These are phyloP conservation scores for Quercus bicolor DNA, from an alignment of 306 rosid species.

Conservation along the genomic window DNA sequence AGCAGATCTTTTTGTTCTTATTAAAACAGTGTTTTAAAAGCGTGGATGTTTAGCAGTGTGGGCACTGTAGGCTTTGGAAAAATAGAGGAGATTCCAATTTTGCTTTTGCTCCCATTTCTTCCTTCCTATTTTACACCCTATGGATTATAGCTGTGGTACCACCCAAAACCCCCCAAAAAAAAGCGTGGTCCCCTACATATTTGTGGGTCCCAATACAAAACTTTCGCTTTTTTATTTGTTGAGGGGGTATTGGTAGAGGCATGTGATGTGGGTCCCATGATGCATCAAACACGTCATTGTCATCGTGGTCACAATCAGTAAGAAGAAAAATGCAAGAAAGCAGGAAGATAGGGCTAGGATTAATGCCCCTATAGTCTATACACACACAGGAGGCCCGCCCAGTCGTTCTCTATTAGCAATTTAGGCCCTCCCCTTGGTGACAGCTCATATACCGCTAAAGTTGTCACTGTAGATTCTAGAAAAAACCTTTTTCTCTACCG, in stretches of 20 bases:
- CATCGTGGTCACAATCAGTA: constrained; percentile 38
- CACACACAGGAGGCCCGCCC: background rate
- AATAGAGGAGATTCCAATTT: constrained; percentile 16
- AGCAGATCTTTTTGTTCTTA: too few relatives aligned
- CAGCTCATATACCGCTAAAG: constrained; percentile 28
- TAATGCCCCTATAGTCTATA: constrained; percentile 5
- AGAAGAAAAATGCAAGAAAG: constrained; percentile 30
- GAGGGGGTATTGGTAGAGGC: constrained; percentile 34
- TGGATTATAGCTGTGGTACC: constrained; percentile 9
- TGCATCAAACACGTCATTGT: constrained; percentile 34
- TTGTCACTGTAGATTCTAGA: too few relatives aligned
- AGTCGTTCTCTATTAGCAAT: too few relatives aligned
- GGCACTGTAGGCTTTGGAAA: background rate
- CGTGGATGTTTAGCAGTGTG: background rate
- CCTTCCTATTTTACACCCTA: background rate
- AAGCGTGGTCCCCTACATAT: constrained; percentile 23
- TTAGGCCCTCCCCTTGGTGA: background rate
- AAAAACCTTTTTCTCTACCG: too few relatives aligned
- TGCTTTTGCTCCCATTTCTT: background rate
- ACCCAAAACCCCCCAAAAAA: background rate
- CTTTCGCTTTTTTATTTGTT: constrained; percentile 4
- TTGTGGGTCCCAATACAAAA: constrained; percentile 29
- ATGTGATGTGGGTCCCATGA: constrained; percentile 54
- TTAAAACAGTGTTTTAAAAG: too few relatives aligned
- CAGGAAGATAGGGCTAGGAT: constrained; percentile 28